phyloP scores from a whole-genome alignment of 345 rosid species.

The Citrus inodora region DNA sequence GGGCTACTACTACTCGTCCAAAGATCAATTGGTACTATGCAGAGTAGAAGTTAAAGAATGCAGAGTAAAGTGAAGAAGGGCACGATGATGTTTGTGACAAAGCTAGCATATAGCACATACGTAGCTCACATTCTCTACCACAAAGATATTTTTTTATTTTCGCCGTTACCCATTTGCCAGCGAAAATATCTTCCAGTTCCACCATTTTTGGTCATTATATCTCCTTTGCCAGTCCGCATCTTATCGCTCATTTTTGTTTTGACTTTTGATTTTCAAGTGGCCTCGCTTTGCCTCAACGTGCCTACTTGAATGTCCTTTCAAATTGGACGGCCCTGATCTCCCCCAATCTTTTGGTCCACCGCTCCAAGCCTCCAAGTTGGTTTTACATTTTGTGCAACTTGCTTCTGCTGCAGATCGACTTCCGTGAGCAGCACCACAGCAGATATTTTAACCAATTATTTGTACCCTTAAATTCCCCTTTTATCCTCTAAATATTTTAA shows the following conservation, averaged over 20 bases:
- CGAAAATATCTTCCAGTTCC: background rate
- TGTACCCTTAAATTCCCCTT: background rate
- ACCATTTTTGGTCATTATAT: too few relatives aligned
- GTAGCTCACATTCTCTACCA: too few relatives aligned
- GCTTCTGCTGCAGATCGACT: background rate
- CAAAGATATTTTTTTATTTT: too few relatives aligned
- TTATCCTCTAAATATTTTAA: background rate
- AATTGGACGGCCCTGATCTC: constrained; percentile 29
- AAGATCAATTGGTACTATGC: too few relatives aligned
- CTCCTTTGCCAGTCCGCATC: background rate
- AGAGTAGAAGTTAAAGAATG: too few relatives aligned
- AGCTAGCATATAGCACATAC: too few relatives aligned
- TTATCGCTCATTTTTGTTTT: background rate
- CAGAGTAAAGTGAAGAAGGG: too few relatives aligned
- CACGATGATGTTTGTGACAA: too few relatives aligned
- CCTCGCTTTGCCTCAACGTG: background rate
- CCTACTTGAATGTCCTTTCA: constrained; percentile 25
- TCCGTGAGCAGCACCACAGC: background rate
- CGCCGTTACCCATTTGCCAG: background rate
- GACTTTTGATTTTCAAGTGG: too few relatives aligned
- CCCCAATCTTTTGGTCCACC: background rate
- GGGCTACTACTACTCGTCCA: too few relatives aligned
- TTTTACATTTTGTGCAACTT: background rate
- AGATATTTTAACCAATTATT: background rate
- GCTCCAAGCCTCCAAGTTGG: background rate